Evolutionary conservation across 345 rosid species (phyloP).

Genomic region (Toxicodendron radicans): DNA sequence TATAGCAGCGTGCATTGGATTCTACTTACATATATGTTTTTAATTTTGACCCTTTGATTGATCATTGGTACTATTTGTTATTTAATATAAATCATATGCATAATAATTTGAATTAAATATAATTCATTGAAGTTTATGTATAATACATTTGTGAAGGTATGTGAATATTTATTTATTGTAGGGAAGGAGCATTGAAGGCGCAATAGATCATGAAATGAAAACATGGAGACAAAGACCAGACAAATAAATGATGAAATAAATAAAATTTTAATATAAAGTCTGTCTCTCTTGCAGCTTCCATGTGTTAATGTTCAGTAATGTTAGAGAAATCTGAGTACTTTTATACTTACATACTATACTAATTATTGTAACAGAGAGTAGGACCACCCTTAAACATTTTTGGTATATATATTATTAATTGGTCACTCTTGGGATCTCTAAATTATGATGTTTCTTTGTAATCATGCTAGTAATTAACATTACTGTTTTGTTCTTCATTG

Average conservation of each 20-base stretch:
- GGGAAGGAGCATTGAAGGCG: conserved; percentile 20
- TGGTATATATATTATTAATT: background rate
- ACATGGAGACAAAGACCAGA: conserved; percentile 29
- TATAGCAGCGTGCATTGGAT: background rate
- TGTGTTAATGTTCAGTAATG: conserved; percentile 21
- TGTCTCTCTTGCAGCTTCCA: conserved; percentile 21
- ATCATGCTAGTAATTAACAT: conserved; percentile 16
- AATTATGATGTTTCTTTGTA: conserved; percentile 17
- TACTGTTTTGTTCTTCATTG: background rate
- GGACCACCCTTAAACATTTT: conserved; percentile 1
- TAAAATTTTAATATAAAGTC: conserved; percentile 23
- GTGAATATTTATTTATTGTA: conserved; percentile 1
- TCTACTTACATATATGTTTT: too few species aligned
- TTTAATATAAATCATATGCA: too few species aligned
- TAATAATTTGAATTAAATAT: too few species aligned
- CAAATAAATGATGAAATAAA: conserved; percentile 22
- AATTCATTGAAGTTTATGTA: too few species aligned
- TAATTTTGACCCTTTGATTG: too few species aligned
- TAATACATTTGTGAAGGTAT: too few species aligned
- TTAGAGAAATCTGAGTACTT: background rate
- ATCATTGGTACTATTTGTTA: too few species aligned
- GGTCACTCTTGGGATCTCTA: background rate
- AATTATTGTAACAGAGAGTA: background rate
- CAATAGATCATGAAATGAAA: conserved; percentile 8
- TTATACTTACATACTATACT: background rate